phyloP scores from a whole-genome alignment of 805 yeast genomes.

The Candida stauntonica region DNA sequence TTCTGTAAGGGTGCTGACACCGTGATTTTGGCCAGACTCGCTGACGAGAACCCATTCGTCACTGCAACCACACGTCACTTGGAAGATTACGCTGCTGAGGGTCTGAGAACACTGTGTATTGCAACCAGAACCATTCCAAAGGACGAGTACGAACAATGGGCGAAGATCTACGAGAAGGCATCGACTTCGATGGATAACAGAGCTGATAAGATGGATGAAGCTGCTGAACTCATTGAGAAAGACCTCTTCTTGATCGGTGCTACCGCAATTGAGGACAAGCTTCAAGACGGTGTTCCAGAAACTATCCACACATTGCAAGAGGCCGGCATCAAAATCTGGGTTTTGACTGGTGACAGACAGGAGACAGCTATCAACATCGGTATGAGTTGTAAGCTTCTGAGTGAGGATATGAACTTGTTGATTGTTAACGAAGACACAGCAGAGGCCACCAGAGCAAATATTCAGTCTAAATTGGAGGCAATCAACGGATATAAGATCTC shows the following conservation, averaged over 20 bases:
- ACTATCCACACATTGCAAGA: conserved; percentile 92
- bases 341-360: conserved; percentile 95
- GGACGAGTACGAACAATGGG: conserved; percentile 74
- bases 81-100: conserved; percentile 96
- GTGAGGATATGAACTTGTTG: conserved; percentile 93
- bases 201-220: conserved; percentile 71
- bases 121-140: conserved; percentile 80
- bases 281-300: conserved; percentile 98
- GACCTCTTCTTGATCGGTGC: conserved; percentile 85
- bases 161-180: conserved; percentile 63
- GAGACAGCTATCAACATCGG: conserved; percentile 99
- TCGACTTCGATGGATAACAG: conserved; percentile 77
- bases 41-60: conserved; percentile 69
- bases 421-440: conserved; percentile 83
- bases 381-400: conserved; percentile 89
- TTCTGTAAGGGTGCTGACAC: conserved; percentile 98
- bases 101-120: conserved; percentile 89
- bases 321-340: conserved; percentile 98
- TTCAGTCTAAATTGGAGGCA: conserved; percentile 71
- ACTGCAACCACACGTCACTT: conserved; percentile 79
- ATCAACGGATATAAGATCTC: conserved; percentile 62
- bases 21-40: conserved; percentile 83
- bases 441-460: conserved; percentile 70
- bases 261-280: conserved; percentile 96
- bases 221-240: conserved; percentile 83